A percentile compares a stretch with the other conserved stretches of the same genome.
Evolutionary conservation across 495 filamentous ascomycete genomes (phyloP).

Genomic region (Talaromyces borbonicus): DNA sequence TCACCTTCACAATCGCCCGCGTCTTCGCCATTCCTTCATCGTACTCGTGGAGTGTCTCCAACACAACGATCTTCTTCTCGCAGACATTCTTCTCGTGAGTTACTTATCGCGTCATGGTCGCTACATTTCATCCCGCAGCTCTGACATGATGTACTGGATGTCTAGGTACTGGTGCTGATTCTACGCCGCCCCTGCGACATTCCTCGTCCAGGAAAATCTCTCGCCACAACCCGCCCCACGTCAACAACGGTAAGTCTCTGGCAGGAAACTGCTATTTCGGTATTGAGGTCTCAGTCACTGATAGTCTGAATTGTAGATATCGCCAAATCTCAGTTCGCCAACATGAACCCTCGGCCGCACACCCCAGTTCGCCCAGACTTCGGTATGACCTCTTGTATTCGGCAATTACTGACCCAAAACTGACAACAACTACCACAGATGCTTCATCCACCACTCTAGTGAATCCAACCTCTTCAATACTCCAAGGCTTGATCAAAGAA

Average conservation of each 20-base stretch:
- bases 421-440: conserved; percentile 22
- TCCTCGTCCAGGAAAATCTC: conserved; percentile 5
- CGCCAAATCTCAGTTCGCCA: conserved; percentile 3
- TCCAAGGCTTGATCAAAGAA: conserved; percentile 41
- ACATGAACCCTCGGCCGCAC: conserved; percentile 7
- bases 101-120: not conserved
- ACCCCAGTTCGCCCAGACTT: conserved; percentile 9
- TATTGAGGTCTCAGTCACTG: not conserved
- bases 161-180: not conserved
- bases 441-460: conserved; percentile 13
- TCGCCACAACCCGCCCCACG: conserved; percentile 5
- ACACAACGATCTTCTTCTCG: conserved; percentile 1
- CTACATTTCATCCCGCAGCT: not conserved
- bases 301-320: not conserved
- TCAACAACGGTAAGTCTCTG: conserved; percentile 5
- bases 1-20: conserved; percentile 2
- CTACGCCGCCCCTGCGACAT: not conserved
- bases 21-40: conserved; percentile 1
- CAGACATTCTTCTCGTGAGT: conserved; percentile 3
- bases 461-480: conserved; percentile 34
- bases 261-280: not conserved
- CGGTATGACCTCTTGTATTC: not conserved
- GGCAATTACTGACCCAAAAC: not conserved
- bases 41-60: conserved; percentile 6
- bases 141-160: not conserved